Base-by-base conservation (phyloP, 176 grass and related monocot species). In the Musa acuminata region DNA sequence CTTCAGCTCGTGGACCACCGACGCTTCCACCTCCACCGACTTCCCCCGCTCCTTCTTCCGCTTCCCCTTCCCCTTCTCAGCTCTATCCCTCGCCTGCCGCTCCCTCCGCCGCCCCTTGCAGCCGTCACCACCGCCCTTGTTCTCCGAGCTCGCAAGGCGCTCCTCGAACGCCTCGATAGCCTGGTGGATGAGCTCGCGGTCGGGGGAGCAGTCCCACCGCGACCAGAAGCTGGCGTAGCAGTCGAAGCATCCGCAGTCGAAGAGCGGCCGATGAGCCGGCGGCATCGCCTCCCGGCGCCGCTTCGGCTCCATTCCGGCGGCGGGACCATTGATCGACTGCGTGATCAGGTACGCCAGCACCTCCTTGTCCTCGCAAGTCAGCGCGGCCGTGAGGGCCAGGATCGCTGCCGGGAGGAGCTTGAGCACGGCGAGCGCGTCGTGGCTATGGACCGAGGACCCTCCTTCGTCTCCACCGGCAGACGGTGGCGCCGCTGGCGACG, bases 141-240 rank as follows among this genome's bases (percentile, higher is more conserved):
- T 53, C 82, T 86, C 81, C 58, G 79, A 49, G 24, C 66, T 80
- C 64, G 67, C 62, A 51, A 83, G 75, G 78, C 86, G 84, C 35
- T 86, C 81, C 71, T 90, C 87, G 87, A 81, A 84, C 51, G 87
- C 84, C 13, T 81, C 78, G 49, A 86, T 78, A 53, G 60, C 87
- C 57, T 62, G 81, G 71, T 76, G 78, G 74, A 90, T 90, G 75
- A 78, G 75, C 75, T 86, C 71, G 71, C 84, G 78, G 65, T 83
- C 52, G 51, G 87, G 78, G 25, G 87, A 90, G 78, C 81, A 53
- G 55, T 81, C 75, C 87, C 84, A 86, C 8, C 84, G 81, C 8
- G 78, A 78, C 87, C 87, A 86, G 74, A 90, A 90, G 77, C 83
- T 89, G 68, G 53, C 68, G 68, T 89, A 89, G 80, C 87, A 89